phyloP scores from a whole-genome alignment of 305 asterid genomes.

The Fraxinus velutina region DNA sequence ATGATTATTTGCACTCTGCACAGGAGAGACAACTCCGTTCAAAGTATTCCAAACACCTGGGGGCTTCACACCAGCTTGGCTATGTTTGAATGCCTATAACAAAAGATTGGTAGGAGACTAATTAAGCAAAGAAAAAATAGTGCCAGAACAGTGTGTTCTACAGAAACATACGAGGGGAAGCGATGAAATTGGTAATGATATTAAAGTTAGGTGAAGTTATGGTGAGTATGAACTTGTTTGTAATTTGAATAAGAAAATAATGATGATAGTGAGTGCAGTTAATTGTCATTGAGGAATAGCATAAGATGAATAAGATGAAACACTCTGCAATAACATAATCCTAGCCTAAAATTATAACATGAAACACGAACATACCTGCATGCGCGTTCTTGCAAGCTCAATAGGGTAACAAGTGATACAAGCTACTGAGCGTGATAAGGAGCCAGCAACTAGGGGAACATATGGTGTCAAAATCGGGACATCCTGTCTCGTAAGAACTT shows the following conservation, averaged over 20 bases:
- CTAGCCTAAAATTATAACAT: not conserved
- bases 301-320: not conserved
- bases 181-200: not conserved
- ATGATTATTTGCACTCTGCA: conserved; percentile 37
- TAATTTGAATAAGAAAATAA: not conserved
- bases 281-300: not conserved
- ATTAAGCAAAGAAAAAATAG: not conserved
- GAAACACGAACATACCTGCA: conserved; percentile 59
- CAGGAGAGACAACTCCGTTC: conserved; percentile 48
- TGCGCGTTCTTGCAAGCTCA: conserved; percentile 91
- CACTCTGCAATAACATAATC: not conserved
- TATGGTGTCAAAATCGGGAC: conserved; percentile 59
- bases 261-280: not conserved
- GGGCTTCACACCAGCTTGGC: conserved; percentile 48
- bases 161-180: not conserved
- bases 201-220: not conserved
- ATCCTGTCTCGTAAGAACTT: conserved; percentile 43
- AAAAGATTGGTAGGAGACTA: conserved; percentile 4
- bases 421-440: conserved; percentile 79
- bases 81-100: conserved; percentile 64
- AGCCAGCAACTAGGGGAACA: conserved; percentile 77
- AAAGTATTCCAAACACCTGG: conserved; percentile 78
- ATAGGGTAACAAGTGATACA: conserved; percentile 82
- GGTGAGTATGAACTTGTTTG: not conserved
- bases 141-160: not conserved